A percentile compares a stretch with the other conserved stretches of the same genome.
phyloP scores from a whole-genome alignment of 163 green algal species.

The Volvox carteri region DNA sequence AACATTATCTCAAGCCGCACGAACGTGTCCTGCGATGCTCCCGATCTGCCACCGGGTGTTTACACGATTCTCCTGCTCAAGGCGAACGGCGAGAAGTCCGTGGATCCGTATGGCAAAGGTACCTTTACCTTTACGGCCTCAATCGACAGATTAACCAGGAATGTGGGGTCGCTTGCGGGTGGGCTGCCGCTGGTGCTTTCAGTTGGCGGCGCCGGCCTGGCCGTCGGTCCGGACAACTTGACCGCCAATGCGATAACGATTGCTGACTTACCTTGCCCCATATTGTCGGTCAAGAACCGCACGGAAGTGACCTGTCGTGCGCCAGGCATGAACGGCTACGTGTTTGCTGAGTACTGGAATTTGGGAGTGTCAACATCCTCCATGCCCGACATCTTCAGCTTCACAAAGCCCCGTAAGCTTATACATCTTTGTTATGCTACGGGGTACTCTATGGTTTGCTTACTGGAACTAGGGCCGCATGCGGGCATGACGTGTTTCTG shows the following conservation, averaged over 20 bases:
- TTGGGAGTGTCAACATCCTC: slow-evolving; percentile 8
- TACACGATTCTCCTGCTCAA: slow-evolving; percentile 36
- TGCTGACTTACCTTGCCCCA: slow-evolving; percentile 45
- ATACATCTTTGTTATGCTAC: too few species aligned
- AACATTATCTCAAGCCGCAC: neutral
- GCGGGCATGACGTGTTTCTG: too few species aligned
- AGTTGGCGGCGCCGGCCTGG: slow-evolving; percentile 17
- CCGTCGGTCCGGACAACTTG: neutral
- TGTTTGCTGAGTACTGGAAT: slow-evolving; percentile 61
- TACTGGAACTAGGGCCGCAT: too few species aligned
- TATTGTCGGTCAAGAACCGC: neutral
- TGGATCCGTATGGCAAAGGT: slow-evolving; percentile 21
- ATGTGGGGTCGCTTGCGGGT: slow-evolving; percentile 56
- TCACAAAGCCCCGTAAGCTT: slow-evolving; percentile 31
- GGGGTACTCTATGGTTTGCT: too few species aligned
- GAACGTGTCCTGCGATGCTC: neutral
- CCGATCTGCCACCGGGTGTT: slow-evolving; percentile 15
- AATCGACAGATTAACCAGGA: neutral
- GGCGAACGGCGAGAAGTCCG: slow-evolving; percentile 23
- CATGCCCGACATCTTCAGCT: slow-evolving; percentile 43
- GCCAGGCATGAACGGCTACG: slow-evolving; percentile 20
- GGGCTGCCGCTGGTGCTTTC: slow-evolving; percentile 39
- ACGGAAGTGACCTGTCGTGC: slow-evolving; percentile 39
- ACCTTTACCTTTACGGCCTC: slow-evolving; percentile 16
- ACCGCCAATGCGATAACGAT: slow-evolving; percentile 53